Conservation (phyloP, 257 asterid species). For the Solanum infundibuliforme region DNA sequence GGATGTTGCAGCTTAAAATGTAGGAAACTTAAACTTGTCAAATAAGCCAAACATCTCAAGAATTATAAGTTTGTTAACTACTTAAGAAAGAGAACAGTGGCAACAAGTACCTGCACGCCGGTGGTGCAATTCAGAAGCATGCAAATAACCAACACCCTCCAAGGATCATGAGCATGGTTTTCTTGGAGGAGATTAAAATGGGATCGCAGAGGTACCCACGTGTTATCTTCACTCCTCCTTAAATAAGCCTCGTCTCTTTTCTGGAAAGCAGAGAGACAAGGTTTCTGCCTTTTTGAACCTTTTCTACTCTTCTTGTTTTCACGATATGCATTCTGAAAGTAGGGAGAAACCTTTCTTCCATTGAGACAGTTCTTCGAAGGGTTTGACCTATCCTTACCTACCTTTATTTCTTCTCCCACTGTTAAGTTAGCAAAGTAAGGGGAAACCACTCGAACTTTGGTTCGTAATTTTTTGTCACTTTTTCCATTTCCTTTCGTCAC, state of each 20-base stretch:
- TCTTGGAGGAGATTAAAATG: slow-evolving; percentile 72
- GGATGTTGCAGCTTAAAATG: background rate
- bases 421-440: slow-evolving; percentile 32
- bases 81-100: background rate
- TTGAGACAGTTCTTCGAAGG: background rate
- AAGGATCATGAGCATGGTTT: slow-evolving; percentile 81
- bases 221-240: slow-evolving; percentile 44
- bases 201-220: slow-evolving; percentile 81
- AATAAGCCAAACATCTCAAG: background rate
- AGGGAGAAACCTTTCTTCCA: slow-evolving; percentile 21
- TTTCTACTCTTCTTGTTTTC: slow-evolving; percentile 10
- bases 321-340: slow-evolving; percentile 9
- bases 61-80: background rate
- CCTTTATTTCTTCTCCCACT: background rate
- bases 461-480: background rate
- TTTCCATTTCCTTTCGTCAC: background rate
- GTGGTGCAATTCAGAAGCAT: slow-evolving; percentile 75
- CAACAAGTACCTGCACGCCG: slow-evolving; percentile 54
- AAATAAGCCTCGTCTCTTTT: slow-evolving; percentile 55
- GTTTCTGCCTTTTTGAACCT: background rate
- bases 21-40: background rate
- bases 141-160: slow-evolving; percentile 91
- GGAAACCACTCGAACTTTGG: slow-evolving; percentile 29
- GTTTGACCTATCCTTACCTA: background rate
- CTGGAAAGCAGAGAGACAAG: slow-evolving; percentile 43